Evolutionary conservation across 345 rosid species (phyloP).

Genomic region (Hirschfeldia incana): DNA sequence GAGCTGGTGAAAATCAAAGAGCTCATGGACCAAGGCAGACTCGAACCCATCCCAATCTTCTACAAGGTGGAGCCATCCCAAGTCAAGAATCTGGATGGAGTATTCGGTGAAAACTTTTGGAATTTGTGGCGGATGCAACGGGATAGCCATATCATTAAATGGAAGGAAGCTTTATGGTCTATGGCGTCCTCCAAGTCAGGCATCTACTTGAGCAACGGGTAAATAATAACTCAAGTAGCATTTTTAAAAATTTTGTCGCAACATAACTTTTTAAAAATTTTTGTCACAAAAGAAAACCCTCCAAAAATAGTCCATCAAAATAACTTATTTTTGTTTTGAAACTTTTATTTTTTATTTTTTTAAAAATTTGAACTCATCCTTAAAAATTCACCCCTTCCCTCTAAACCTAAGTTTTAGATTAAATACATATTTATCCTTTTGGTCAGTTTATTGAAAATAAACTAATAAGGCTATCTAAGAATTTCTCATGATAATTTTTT

Average conservation of each 20-base stretch:
- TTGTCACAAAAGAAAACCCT: no score
- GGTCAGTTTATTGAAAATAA: no score
- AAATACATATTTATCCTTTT: no score
- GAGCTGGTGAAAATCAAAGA: constrained; percentile 12
- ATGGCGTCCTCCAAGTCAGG: not conserved
- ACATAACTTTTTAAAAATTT: no score
- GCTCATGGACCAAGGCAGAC: constrained; percentile 6
- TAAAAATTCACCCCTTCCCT: no score
- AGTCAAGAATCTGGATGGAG: not conserved
- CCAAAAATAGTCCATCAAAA: no score
- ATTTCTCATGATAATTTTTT: no score
- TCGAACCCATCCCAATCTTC: constrained; percentile 8
- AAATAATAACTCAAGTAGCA: not conserved
- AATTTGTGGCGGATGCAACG: not conserved
- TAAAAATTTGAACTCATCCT: no score
- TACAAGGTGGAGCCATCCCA: not conserved
- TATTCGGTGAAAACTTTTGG: not conserved
- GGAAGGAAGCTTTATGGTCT: constrained; percentile 20
- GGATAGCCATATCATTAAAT: not conserved
- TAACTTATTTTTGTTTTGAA: no score
- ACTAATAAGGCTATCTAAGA: no score
- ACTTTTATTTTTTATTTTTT: not conserved
- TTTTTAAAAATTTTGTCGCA: no score
- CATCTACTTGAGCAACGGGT: not conserved
- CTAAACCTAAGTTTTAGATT: no score